Conservation (phyloP, 2,329 filamentous ascomycete genomes). For the Aspergillus cejpii region DNA sequence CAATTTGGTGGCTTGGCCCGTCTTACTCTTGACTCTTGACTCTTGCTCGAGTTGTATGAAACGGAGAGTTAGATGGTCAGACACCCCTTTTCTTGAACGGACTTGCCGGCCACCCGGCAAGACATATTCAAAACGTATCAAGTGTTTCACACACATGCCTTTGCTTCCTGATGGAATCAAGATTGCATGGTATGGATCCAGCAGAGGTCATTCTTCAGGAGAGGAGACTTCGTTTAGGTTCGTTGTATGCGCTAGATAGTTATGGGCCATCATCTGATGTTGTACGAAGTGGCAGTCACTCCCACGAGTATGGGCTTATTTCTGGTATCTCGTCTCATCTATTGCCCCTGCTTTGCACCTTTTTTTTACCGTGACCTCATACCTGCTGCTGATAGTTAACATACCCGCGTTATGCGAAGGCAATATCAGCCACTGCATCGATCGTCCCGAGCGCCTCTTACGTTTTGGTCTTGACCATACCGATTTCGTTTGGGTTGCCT, state of each 20-base stretch:
- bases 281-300: neutral
- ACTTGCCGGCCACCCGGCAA: neutral
- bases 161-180: neutral
- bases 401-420: neutral
- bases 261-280: neutral
- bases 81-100: neutral
- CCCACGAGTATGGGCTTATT: neutral
- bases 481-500: neutral
- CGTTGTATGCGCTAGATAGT: neutral
- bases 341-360: neutral
- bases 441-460: too few relatives aligned
- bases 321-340: neutral
- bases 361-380: neutral
- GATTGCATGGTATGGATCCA: neutral
- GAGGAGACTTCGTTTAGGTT: neutral
- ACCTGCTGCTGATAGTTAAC: neutral
- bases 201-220: neutral
- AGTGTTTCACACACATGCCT: neutral
- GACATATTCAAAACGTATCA: neutral
- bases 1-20: slow-evolving; percentile 1
- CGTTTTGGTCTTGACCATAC: neutral
- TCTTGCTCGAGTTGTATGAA: neutral
- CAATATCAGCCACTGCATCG: neutral
- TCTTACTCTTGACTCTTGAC: too few relatives aligned
- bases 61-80: neutral